phyloP scores from a whole-genome alignment of 73 alveolate genomes.

The Paramecium tetraurelia region DNA sequence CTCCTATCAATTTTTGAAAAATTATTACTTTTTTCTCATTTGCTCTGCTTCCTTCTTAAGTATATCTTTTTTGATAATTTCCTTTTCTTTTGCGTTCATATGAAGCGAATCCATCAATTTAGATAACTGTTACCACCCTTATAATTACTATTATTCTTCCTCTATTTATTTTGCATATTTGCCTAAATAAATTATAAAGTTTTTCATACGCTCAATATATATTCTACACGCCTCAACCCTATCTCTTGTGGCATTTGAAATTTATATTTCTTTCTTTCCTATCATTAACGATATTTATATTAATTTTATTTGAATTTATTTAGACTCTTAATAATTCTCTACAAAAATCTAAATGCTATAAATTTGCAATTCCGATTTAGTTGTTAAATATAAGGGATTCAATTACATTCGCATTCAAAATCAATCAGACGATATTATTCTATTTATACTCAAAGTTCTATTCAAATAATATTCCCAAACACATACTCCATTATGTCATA shows the following conservation, averaged over 20 bases:
- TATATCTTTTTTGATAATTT: constrained; percentile 68
- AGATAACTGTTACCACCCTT: constrained; percentile 62
- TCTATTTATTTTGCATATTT: constrained; percentile 45
- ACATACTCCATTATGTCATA: not conserved
- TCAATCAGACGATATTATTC: not conserved
- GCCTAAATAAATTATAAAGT: not conserved
- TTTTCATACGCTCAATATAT: constrained; percentile 37
- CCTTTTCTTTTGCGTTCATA: constrained; percentile 61
- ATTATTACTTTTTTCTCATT: constrained; percentile 65
- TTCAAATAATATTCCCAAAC: not conserved
- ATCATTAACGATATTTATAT: not conserved
- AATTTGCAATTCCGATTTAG: not conserved
- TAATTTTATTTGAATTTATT: not conserved
- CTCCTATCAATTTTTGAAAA: not conserved
- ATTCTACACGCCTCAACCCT: constrained; percentile 51
- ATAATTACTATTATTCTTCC: constrained; percentile 36
- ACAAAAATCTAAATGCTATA: not conserved
- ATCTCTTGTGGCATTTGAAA: not conserved
- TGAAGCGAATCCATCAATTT: constrained; percentile 57
- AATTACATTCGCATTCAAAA: not conserved
- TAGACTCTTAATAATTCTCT: not conserved
- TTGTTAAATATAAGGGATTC: not conserved
- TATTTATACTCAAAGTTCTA: not conserved
- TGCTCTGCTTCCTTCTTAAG: constrained; percentile 68
- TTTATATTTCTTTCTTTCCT: not conserved